Base-by-base conservation (phyloP, 306 rosid species). In the Lathyrus tuberosus region DNA sequence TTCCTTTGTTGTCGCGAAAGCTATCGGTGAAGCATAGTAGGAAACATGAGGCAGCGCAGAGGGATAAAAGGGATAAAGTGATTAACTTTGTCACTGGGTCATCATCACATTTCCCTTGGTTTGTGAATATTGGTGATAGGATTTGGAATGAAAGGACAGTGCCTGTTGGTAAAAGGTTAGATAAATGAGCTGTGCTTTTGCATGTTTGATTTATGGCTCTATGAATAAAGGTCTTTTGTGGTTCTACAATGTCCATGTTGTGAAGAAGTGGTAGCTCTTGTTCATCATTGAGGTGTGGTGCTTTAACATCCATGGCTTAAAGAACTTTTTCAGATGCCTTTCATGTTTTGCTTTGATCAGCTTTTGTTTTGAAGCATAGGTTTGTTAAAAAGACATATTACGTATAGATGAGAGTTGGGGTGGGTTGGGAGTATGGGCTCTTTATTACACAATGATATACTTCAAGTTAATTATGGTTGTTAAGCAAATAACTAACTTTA, bases 151-250 rank as follows among this genome's bases (percentile, higher is more conserved):
- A 81, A 41, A 88, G 91, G 4, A 91, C 93, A 5, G 89, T 72
- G 16, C 96, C 96, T 1, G 96, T 91, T 6, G 97, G 97, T 57
- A 91, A 70, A 48, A 80, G 97, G 53, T 91, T 88, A 38, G 97
- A 92, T 62, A 91, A 74, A 77, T 85, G 86, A 0, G 93, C 87
- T 8, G 96, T 88, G 89, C 91, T 85, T 33, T 77, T 69, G 70
- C 89, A 91, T 7, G 96, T 91, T 57, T 85, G 97, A 59, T 65
- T 83, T 1, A 88, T 85, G 64, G 91, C 96, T 70, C 68, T 85
- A 61, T 85, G 97, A 44, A 82, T 63, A 3, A 65, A 76, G 31
- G 59, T 77, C 47, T 81, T 77, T n/a, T 78, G 82, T 47, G 73
- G 42, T 60, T 72, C 80, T 2, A 76, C 69, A 37, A 15, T 28